Percentiles rank a stretch among this genome's conserved stretches.
These are phyloP conservation scores for Carallia pectinifolia DNA, from an alignment of 345 rosid species.

Conservation along the genomic window DNA sequence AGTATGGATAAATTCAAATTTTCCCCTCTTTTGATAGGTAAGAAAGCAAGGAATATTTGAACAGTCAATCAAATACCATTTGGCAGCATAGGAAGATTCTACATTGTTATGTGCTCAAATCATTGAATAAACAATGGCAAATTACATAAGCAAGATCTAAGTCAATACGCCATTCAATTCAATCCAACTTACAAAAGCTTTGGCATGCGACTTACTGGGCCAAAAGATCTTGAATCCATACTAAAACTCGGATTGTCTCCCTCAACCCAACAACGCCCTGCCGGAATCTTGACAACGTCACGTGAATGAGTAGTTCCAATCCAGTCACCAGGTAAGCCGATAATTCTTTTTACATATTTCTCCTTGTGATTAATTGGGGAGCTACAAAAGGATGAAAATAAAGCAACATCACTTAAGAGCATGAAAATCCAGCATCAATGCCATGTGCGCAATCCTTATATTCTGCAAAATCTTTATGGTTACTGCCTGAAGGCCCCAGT, in stretches of 20 bases:
- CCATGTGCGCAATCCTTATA: neutral
- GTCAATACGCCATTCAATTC: neutral
- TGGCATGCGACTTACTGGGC: constrained; percentile 62
- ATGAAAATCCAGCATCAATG: constrained; percentile 6
- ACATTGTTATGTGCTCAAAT: neutral
- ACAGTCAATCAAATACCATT: too few relatives aligned
- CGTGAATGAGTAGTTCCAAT: constrained; percentile 41
- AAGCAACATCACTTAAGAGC: constrained; percentile 20
- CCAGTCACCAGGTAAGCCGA: constrained; percentile 92
- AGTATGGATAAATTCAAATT: neutral
- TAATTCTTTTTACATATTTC: constrained; percentile 80
- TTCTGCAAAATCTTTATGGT: neutral
- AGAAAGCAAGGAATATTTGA: too few relatives aligned
- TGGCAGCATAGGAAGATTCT: neutral
- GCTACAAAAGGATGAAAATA: constrained; percentile 45
- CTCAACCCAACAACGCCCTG: constrained; percentile 97
- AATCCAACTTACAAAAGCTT: neutral
- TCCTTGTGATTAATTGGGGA: constrained; percentile 63
- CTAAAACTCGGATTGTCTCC: constrained; percentile 71
- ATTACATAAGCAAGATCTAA: neutral
- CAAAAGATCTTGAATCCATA: constrained; percentile 76
- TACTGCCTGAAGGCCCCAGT: neutral
- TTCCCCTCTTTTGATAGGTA: too few relatives aligned
- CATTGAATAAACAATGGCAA: neutral
- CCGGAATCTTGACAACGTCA: constrained; percentile 66